Evolutionary conservation across 257 asterid species (phyloP), one percentile per base, ranked within the genome.

Genomic region (Striga asiatica): DNA sequence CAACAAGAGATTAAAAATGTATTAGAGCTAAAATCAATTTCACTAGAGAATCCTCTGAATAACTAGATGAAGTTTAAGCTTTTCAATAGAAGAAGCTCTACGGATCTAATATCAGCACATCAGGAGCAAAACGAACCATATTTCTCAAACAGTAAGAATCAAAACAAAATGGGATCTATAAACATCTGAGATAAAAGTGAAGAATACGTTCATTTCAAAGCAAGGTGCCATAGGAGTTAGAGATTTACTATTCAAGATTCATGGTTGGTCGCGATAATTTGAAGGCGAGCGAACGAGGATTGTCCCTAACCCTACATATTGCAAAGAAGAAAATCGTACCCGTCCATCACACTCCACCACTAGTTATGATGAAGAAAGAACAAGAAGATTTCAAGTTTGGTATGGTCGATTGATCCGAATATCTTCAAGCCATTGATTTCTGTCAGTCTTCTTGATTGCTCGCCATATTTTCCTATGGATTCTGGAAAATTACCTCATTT

Each of bases 171-270:
- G 42, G 49, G 81, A 75, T 75, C 77, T 67, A 49, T 23, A 41
- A 17, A n/a, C 50, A 57, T 51, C 53, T 9, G 58, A 57, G 39
- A 54, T 17, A 31, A 55, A 62, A 20, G 27, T 8, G 34, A 18
- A 64, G n/a, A n/a, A n/a, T n/a, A n/a, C n/a, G n/a, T n/a, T n/a
- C n/a, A 50, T 51, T 39, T 4, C 48, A 27, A 31, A 57, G 39
- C 32, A 17, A 54, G 2, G 34, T 66, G 8, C 29, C 1, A 39
- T 8, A 54, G 50, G 53, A 18, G 19, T 43, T 43, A 67, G 70
- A 70, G 37, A 71, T 67, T 71, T 74, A 76, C 82, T 76, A 76
- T 66, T 76, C 82, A 14, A 79, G 79, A 61, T 73, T 73, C 82
- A 76, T 76, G 70, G 60, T 68, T 10, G 66, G 28, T 9, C 35